These are phyloP conservation scores for Tephrocybe rancida DNA, from an alignment of 768 basidiomycete genomes.

Conservation along the genomic window DNA sequence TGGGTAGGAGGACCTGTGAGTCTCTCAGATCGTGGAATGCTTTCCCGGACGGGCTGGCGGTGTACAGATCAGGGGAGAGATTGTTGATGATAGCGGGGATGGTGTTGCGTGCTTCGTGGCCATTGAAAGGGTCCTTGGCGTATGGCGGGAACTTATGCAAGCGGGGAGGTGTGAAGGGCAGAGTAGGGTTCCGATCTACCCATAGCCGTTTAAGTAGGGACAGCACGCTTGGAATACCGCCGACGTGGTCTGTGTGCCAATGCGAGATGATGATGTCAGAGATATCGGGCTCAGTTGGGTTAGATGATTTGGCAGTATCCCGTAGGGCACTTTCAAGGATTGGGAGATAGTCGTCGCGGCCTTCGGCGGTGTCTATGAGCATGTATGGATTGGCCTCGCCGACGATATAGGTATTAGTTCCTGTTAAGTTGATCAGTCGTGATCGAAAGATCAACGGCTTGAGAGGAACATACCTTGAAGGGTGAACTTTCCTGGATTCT, in stretches of 20 bases:
- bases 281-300: constrained; percentile 54
- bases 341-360: constrained; percentile 65
- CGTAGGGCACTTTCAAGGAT: constrained; percentile 64
- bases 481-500: constrained; percentile 91
- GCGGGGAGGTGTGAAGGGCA: constrained; percentile 64
- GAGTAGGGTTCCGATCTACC: constrained; percentile 46
- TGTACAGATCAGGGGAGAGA: constrained; percentile 47
- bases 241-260: constrained; percentile 86
- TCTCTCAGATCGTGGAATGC: constrained; percentile 63
- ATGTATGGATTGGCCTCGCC: constrained; percentile 71
- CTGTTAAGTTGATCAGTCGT: constrained; percentile 43
- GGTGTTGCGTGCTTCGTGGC: constrained; percentile 29
- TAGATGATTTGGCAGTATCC: constrained; percentile 31
- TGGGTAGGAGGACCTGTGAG: constrained; percentile 49
- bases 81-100: constrained; percentile 43
- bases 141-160: constrained; percentile 72
- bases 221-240: constrained; percentile 75
- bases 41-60: constrained; percentile 41
- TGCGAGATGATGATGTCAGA: constrained; percentile 94
- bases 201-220: constrained; percentile 65
- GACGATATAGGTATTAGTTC: constrained; percentile 90
- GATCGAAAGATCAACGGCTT: not conserved
- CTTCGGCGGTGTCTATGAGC: constrained; percentile 86
- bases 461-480: constrained; percentile 62
- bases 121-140: constrained; percentile 14